Base-by-base conservation (phyloP, 306 rosid genomes). In the Trifolium fragiferum region DNA sequence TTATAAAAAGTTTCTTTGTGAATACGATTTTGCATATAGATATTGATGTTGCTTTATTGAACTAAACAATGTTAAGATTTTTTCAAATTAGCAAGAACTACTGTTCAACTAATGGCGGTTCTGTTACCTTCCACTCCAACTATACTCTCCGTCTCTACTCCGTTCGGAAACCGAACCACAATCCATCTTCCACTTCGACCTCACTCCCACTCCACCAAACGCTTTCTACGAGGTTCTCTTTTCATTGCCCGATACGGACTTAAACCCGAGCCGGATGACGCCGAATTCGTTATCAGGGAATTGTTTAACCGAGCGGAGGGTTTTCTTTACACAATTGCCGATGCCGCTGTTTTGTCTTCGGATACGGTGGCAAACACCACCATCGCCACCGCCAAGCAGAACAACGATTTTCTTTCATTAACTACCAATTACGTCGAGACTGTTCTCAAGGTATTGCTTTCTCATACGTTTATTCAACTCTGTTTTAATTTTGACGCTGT, bases 351-450 rank as follows among this genome's bases (percentile, higher is more conserved):
- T 27, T 76, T 93, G 1, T 64, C 90, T 54, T 59, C 96, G 25
- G 96, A 91, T n/a, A 25, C 84, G 8, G 73, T 80, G 10, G 58
- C 78, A 16, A 67, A 84, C 16, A 62, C 86, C 35, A 44, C 84
- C 35, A 41, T 84, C 8, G 74, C 84, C 35, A 37, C 85, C n/a
- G 81, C 81, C 38, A 86, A 87, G 47, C 96, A 90, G 82, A 85
- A 53, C 78, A 81, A 70, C 19, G 98, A 95, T 71, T 95, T 98
- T 98, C 79, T 95, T 27, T 87, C 98, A 6, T 98, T 97, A 72
- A 90, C 92, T 53, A 80, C 97, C 37, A 85, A 77, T 78, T 95
- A 85, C 78, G 82, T 95, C 85, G 99, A 95, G 72, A 86, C 38
- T 49, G 77, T 89, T 67, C 97, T 95, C 73, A 95, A 89, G 88